These are phyloP conservation scores for Jamesozyma rosinii DNA, from an alignment of 805 yeast species.

Conservation along the genomic window DNA sequence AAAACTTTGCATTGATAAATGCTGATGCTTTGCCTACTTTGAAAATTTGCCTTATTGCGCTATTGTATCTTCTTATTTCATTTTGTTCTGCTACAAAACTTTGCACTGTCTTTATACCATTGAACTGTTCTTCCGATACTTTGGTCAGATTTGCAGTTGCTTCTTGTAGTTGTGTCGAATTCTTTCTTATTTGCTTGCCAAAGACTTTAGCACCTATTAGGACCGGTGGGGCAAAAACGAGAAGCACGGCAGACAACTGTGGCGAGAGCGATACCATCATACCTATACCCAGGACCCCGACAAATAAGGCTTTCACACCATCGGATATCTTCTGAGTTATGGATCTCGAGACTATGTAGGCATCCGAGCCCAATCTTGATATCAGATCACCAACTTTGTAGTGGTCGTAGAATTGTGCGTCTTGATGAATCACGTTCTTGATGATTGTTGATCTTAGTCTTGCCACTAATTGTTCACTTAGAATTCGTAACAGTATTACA, in stretches of 20 bases:
- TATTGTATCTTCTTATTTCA: slow-evolving; percentile 69
- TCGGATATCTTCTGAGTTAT: slow-evolving; percentile 87
- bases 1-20: slow-evolving; percentile 63
- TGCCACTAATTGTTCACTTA: slow-evolving; percentile 84
- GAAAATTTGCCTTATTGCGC: slow-evolving; percentile 58
- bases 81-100: slow-evolving; percentile 80
- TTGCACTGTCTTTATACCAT: slow-evolving; percentile 82
- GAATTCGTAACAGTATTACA: slow-evolving; percentile 39
- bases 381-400: slow-evolving; percentile 91
- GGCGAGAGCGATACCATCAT: slow-evolving; percentile 87
- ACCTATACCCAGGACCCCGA: slow-evolving; percentile 76
- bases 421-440: slow-evolving; percentile 72
- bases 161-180: slow-evolving; percentile 73
- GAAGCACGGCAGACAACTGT: slow-evolving; percentile 70
- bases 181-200: slow-evolving; percentile 68
- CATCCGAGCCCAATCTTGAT: slow-evolving; percentile 81
- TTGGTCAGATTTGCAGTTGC: slow-evolving; percentile 80
- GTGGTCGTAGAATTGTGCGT: slow-evolving; percentile 87
- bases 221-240: slow-evolving; percentile 73
- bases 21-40: slow-evolving; percentile 73
- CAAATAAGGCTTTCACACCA: slow-evolving; percentile 73
- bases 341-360: slow-evolving; percentile 79
- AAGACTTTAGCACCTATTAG: slow-evolving; percentile 68
- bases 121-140: slow-evolving; percentile 86
- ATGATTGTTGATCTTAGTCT: slow-evolving; percentile 70